Evolutionary conservation across 768 basidiomycete species (phyloP), one percentile per base, ranked within the genome.

Genomic region (Suillus subaureus): DNA sequence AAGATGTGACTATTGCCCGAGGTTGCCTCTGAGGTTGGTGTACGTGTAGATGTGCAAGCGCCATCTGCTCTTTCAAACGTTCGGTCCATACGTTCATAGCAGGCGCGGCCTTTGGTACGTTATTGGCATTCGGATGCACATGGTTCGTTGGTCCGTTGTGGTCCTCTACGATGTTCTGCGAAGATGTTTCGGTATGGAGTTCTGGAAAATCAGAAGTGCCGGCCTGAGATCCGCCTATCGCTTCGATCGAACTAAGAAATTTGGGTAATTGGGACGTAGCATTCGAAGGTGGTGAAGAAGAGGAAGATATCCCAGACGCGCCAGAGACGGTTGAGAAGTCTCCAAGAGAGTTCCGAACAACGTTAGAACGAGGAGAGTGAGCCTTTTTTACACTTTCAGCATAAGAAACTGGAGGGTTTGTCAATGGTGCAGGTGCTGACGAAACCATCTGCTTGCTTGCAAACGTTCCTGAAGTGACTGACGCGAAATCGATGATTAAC

Each of bases 381-480:
- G 83, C 82, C 70, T 80, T 84, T 76, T 81, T 84, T 65, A 82
- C 85, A 54, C 81, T 82, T 60, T 86, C 81, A 43, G 85, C 85
- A 68, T 89, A 90, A 35, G 88, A 89, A 58, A 87, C 80, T 64
- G 80, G 74, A 68, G 79, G 79, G 51, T 74, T 75, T 61, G 77
- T 77, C 64, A 73, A 70, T 45, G 73, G 43, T 40, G 72, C 64
- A 57, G 75, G 67, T 37, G 68, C 71, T 56, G 71, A 77, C 68
- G 75, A 78, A 70, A 72, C 69, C 76, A 77, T 77, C 45, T 57
- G 66, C 63, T 39, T 28, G 58, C 16, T 40, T 42, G 57, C 58
- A 60, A 60, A 60, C 40, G 58, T 42, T 28, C 58, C 58, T 60
- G 11, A 26, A 11, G 6, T 39, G 57, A 26, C 58, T 21, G 26